Percentiles rank a stretch among this genome's conserved stretches.
phyloP scores from a whole-genome alignment of 2,329 filamentous ascomycete species.

The Teratosphaeria zuluensis region DNA sequence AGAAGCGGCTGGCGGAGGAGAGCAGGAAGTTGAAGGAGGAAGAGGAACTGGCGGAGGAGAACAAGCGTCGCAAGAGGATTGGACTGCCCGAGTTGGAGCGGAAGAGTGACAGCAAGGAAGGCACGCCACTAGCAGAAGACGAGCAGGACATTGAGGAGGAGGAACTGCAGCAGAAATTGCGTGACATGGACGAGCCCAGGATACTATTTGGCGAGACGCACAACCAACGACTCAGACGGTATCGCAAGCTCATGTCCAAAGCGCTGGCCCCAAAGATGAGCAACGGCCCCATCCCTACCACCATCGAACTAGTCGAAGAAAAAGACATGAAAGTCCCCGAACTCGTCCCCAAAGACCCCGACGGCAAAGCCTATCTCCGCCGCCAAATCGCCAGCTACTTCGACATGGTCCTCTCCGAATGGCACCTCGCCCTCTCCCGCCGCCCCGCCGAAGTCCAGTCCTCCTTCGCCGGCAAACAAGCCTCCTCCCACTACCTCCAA shows the following conservation, averaged over 20 bases:
- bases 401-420: constrained; percentile 86
- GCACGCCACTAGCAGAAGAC: constrained; percentile 18
- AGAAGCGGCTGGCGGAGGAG: constrained; percentile 69
- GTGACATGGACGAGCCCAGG: constrained; percentile 62
- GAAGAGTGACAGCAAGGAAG: constrained; percentile 31
- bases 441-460: constrained; percentile 51
- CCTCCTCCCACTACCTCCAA: constrained; percentile 75
- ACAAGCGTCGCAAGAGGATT: constrained; percentile 60
- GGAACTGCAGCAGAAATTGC: constrained; percentile 58
- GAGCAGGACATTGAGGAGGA: constrained; percentile 61
- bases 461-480: constrained; percentile 70
- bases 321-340: constrained; percentile 76
- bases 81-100: constrained; percentile 65
- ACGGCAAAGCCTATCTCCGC: constrained; percentile 62
- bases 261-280: constrained; percentile 40
- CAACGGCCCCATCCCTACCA: constrained; percentile 78
- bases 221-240: constrained; percentile 57
- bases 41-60: constrained; percentile 64
- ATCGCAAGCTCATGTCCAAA: constrained; percentile 49
- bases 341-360: constrained; percentile 51
- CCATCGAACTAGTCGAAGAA: constrained; percentile 67
- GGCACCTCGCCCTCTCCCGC: constrained; percentile 63
- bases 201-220: constrained; percentile 75
- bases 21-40: constrained; percentile 60
- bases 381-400: constrained; percentile 91